Evolutionary conservation across 2,329 filamentous ascomycete genomes (phyloP), one percentile per base, ranked within the genome.

Genomic region (Colletotrichum tofieldiae): DNA sequence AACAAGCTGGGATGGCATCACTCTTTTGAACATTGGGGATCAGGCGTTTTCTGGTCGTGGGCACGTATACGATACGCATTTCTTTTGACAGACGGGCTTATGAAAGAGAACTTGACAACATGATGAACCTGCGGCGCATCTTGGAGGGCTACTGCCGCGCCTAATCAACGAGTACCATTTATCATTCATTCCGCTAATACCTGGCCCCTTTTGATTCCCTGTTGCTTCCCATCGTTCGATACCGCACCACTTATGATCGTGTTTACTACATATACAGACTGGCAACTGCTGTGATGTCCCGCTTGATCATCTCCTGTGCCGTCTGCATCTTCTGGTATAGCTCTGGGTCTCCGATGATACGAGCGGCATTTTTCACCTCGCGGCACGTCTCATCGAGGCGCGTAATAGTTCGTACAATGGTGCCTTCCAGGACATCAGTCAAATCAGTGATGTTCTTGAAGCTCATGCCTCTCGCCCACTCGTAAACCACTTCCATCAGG

Each of bases 361-460:
- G 89, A 37, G 96, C 96, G 47, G 96, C 96, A 80, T 98, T 98
- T 88, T 98, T 98, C 67, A 98, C 96, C 83, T 99, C 96, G 59
- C 96, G 89, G 80, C 96, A 99, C 11, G 95, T 98, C 87, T 99
- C 96, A 78, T 99, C 96, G 70, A 99, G 86, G 35, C 96, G 87
- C 52, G 95, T 97, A 77, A 99, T 98, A 2, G 96, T 96, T 64
- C 96, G 88, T 59, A 99, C 96, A 83, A 99, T 98, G 0, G 96
- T 98, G 1, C 96, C 96, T 82, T 99, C 96, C 78, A 98, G 91
- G 69, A 99, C 95, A 81, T 98, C 96, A 9, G 96, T 99, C 79
- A 99, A 84, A 76, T 96, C 93, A 0, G 96, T 98, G 76, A 99
- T 99, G 75, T 96, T 96, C 83, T 97, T 97, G 87, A 99, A 99